Conservation (phyloP, 169 alveolate species). For the Cyclospora cayetanensis region DNA sequence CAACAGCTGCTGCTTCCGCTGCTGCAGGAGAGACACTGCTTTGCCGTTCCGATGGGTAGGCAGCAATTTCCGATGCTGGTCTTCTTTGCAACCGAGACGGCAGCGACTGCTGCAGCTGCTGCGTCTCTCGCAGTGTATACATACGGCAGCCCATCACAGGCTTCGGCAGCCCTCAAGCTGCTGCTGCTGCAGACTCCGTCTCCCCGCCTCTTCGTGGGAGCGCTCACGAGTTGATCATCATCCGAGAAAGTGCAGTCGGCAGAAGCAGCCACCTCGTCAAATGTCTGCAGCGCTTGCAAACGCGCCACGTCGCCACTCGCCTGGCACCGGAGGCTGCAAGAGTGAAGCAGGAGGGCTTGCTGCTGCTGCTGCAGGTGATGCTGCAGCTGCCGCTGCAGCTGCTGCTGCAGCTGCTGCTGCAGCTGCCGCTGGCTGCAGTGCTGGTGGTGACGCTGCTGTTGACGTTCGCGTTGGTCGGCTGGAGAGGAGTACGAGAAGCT, state of each 20-base stretch:
- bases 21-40: constrained; percentile 27
- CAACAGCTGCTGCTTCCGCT: constrained; percentile 27
- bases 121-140: neutral
- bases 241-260: neutral
- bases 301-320: neutral
- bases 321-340: constrained; percentile 1
- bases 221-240: neutral
- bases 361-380: constrained; percentile 29
- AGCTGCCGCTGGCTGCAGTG: neutral
- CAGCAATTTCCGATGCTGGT: neutral
- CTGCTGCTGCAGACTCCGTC: neutral
- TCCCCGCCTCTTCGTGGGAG: neutral
- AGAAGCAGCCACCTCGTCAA: neutral
- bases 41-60: neutral
- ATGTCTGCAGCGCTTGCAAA: neutral
- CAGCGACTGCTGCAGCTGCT: neutral
- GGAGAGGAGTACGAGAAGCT: neutral
- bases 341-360: constrained; percentile 6
- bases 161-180: neutral
- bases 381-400: neutral
- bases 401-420: neutral
- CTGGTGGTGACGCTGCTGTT: neutral
- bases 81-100: no score
- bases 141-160: no score
- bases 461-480: neutral